Conservation (phyloP, 2,329 filamentous ascomycete genomes). For the Tolypocladium nubicola region DNA sequence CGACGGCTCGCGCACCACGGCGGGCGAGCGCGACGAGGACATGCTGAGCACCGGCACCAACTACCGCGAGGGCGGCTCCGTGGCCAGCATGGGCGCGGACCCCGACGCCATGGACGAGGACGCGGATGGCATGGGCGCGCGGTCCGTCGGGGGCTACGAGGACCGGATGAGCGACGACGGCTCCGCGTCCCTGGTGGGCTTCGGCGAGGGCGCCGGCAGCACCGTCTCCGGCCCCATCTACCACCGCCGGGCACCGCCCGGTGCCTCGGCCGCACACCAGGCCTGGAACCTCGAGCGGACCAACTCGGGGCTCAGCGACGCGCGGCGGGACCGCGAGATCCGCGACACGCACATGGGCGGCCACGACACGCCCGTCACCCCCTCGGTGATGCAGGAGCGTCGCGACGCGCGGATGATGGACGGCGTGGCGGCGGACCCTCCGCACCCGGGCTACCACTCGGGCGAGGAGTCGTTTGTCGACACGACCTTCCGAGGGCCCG, state of each 20-base stretch:
- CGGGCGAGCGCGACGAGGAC: slow-evolving; percentile 52
- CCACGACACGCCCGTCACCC: slow-evolving; percentile 31
- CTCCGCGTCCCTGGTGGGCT: slow-evolving; percentile 75
- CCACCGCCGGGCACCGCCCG: slow-evolving; percentile 37
- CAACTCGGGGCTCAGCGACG: slow-evolving; percentile 41
- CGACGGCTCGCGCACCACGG: slow-evolving; percentile 40
- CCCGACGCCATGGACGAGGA: slow-evolving; percentile 44
- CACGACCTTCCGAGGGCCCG: slow-evolving; percentile 49
- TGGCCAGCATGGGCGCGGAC: slow-evolving; percentile 41
- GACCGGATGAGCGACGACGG: slow-evolving; percentile 82
- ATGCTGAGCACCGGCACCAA: slow-evolving; percentile 60
- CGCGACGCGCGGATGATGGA: slow-evolving; percentile 57
- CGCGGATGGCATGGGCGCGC: slow-evolving; percentile 31
- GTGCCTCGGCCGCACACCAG: slow-evolving; percentile 24
- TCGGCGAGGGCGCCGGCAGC: slow-evolving; percentile 83
- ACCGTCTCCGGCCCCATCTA: slow-evolving; percentile 73
- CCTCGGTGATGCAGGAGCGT: slow-evolving; percentile 38
- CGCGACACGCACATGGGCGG: slow-evolving; percentile 19
- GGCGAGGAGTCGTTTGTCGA: slow-evolving; percentile 50
- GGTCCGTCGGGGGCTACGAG: slow-evolving; percentile 40
- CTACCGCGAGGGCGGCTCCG: slow-evolving; percentile 45
- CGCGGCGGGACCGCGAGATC: slow-evolving; percentile 22
- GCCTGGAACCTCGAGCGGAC: slow-evolving; percentile 38
- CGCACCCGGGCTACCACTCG: slow-evolving; percentile 32
- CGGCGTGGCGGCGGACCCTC: slow-evolving; percentile 49